These are phyloP conservation scores for Saturnispora sanitii DNA, from an alignment of 805 yeast species.

Conservation along the genomic window DNA sequence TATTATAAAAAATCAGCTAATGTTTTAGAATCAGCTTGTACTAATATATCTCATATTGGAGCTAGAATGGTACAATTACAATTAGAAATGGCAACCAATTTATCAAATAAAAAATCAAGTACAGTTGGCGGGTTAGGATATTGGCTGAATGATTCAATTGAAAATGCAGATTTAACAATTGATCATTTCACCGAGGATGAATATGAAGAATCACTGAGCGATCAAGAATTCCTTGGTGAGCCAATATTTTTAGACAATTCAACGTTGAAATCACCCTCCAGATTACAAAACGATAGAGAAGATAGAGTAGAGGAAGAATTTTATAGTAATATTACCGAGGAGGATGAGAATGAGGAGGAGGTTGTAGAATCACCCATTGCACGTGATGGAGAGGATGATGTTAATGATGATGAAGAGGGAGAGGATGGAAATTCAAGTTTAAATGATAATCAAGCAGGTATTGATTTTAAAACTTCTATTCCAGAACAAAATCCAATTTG, in stretches of 20 bases:
- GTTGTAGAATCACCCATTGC: no score
- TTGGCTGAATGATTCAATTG: constrained; percentile 2
- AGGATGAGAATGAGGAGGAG: no score
- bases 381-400: constrained; percentile 3
- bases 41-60: constrained; percentile 41
- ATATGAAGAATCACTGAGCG: background rate
- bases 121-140: constrained; percentile 70
- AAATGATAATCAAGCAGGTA: background rate
- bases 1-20: constrained; percentile 58
- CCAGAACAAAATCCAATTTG: constrained; percentile 6
- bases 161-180: background rate
- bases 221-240: background rate
- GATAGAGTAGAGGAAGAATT: constrained; percentile 1
- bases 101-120: constrained; percentile 83
- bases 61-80: constrained; percentile 69
- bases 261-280: constrained; percentile 1
- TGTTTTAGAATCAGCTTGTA: constrained; percentile 53
- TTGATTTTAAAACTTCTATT: background rate
- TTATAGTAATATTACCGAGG: background rate
- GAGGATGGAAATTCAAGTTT: background rate
- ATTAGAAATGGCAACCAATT: constrained; percentile 68
- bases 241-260: background rate
- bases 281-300: background rate
- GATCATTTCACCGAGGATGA: background rate
- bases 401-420: constrained; percentile 1